These are phyloP conservation scores for Exserohilum turcica DNA, from an alignment of 2,329 filamentous ascomycete genomes.

Conservation along the genomic window DNA sequence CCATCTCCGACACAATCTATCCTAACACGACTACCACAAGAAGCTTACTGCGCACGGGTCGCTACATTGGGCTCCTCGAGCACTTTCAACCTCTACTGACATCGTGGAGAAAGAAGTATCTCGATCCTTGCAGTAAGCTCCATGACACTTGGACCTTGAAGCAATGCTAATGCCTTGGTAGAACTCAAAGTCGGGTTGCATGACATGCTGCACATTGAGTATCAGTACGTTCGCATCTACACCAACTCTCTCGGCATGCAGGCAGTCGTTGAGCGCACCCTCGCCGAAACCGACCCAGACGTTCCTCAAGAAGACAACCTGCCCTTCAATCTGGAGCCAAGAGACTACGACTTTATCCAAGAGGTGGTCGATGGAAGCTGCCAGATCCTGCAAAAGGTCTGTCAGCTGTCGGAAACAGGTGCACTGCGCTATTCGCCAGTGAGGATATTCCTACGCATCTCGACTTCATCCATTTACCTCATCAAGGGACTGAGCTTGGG, in stretches of 20 bases:
- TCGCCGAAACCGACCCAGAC: constrained; percentile 48
- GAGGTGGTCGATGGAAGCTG: constrained; percentile 62
- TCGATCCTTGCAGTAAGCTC: constrained; percentile 45
- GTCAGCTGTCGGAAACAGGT: constrained; percentile 53
- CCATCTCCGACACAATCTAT: constrained; percentile 60
- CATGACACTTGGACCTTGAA: too few relatives aligned
- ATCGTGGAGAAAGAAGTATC: constrained; percentile 49
- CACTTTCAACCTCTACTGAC: constrained; percentile 52
- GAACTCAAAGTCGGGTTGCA: constrained; percentile 48
- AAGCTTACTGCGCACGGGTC: constrained; percentile 53
- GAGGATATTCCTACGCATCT: constrained; percentile 60
- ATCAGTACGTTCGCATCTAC: constrained; percentile 52
- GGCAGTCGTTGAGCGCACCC: constrained; percentile 61
- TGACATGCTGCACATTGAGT: constrained; percentile 60
- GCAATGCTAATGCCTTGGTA: constrained; percentile 15
- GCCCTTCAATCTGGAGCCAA: constrained; percentile 53
- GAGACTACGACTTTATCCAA: constrained; percentile 61
- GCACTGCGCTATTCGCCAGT: constrained; percentile 59
- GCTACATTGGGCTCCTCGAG: constrained; percentile 57
- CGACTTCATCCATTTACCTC: constrained; percentile 61
- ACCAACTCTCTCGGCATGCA: constrained; percentile 60
- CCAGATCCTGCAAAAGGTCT: constrained; percentile 58
- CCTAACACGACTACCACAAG: constrained; percentile 51
- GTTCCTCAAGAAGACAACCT: constrained; percentile 47
- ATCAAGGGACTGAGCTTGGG: constrained; percentile 59